phyloP scores from a whole-genome alignment of 2,329 filamentous ascomycete genomes.

The Fusarium fracticaudum region DNA sequence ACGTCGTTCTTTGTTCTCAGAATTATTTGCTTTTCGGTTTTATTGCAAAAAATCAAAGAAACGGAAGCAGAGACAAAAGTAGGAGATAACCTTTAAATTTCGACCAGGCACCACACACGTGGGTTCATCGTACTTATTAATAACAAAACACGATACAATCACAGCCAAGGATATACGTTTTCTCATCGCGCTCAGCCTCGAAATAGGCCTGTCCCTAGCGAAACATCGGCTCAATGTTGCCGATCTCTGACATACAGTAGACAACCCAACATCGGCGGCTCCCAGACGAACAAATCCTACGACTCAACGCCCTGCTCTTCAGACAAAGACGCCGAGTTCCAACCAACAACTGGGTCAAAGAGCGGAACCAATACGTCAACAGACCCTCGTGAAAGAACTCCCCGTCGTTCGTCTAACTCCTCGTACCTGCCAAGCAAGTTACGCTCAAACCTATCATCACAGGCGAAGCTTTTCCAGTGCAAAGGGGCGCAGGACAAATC shows the following conservation, averaged over 20 bases:
- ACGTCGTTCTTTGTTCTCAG: not conserved
- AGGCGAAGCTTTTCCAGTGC: slow-evolving; percentile 8
- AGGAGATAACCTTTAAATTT: not conserved
- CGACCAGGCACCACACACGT: not conserved
- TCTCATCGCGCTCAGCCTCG: slow-evolving; percentile 22
- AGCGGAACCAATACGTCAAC: not conserved
- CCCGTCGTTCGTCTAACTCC: not conserved
- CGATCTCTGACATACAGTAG: slow-evolving; percentile 6
- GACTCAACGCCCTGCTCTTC: slow-evolving; percentile 3
- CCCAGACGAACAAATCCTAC: not conserved
- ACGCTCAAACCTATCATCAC: slow-evolving; percentile 7
- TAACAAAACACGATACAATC: not conserved
- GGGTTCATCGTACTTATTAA: slow-evolving; percentile 19
- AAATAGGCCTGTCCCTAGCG: slow-evolving; percentile 11
- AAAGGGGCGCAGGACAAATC: slow-evolving; percentile 1
- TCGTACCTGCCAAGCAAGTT: slow-evolving; percentile 24
- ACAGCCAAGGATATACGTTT: slow-evolving; percentile 19
- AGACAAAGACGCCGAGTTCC: slow-evolving; percentile 9
- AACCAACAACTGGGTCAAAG: not conserved
- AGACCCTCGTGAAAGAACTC: not conserved
- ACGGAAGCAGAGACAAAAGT: not conserved
- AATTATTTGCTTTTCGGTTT: not conserved
- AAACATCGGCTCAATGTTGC: slow-evolving; percentile 18
- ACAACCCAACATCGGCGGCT: not conserved
- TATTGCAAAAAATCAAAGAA: not conserved